A percentile compares a stretch with the other conserved stretches of the same genome.
Conservation (phyloP, 371 early-diverging fungal species). For the Mortierella sp. region DNA sequence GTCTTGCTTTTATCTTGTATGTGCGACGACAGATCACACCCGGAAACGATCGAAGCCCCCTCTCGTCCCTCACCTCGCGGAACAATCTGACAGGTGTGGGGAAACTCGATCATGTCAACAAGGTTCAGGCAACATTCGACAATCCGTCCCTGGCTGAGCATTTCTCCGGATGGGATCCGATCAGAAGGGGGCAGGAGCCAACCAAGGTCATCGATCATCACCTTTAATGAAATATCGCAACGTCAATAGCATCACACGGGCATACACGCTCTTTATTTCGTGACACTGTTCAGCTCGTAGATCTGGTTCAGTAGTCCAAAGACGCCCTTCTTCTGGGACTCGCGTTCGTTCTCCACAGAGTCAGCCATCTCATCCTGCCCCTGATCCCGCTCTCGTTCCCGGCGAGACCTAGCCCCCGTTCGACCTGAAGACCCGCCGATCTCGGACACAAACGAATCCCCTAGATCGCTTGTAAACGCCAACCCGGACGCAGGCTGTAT, state of each 20-base stretch:
- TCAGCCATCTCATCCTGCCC: conserved; percentile 28
- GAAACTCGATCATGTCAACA: background rate
- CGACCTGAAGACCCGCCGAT: conserved; percentile 34
- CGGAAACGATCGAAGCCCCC: background rate
- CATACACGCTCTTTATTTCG: conserved; percentile 20
- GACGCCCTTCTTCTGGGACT: conserved; percentile 61
- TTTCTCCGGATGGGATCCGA: background rate
- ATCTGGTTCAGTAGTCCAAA: conserved; percentile 72
- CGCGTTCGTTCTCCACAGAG: conserved; percentile 54
- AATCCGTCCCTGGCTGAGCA: background rate
- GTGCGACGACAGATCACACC: background rate
- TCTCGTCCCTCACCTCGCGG: background rate
- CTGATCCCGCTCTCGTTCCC: background rate
- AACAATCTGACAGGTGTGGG: background rate
- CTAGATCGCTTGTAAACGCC: conserved; percentile 30
- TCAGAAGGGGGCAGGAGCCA: too few species aligned
- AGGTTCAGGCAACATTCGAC: background rate
- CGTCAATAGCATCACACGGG: background rate
- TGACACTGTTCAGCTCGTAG: conserved; percentile 69
- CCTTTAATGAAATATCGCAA: background rate
- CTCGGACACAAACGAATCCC: conserved; percentile 53
- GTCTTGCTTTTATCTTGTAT: background rate
- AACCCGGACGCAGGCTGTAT: background rate
- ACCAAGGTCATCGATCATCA: background rate
- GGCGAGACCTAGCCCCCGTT: background rate